Base-by-base conservation (phyloP, 345 rosid species). In the Moringa oleifera region DNA sequence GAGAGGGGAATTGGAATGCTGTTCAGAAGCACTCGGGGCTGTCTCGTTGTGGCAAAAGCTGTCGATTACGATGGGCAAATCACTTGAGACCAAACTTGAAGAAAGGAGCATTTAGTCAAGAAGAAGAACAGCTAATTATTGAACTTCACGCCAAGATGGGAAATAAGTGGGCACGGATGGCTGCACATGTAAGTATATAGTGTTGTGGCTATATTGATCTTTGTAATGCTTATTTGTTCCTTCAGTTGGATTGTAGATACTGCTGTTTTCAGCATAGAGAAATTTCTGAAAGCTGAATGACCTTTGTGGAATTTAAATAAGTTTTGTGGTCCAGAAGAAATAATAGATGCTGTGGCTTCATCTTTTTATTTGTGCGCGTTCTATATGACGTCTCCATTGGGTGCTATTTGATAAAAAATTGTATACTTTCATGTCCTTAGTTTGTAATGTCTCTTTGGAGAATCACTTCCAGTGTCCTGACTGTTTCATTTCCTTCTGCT, bases 81-180 rank as follows among this genome's bases (percentile, higher is more conserved):
- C 98, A 93, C 76, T 75, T 94, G 36, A 82, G 99, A 81, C 99
- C 97, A 36, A 94, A 94, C 83, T 69, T 94, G 78, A 94, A 88
- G 87, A 94, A 94, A 83, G 99, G 96, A 64, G 88, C 96, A 31
- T 94, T 94, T 80, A 86, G 95, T 54, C 89, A 63, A 25, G 91
- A 90, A 63, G 99, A 94, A 76, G 99, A 94, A 68, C 88, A 81
- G 62, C 83, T 86, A 75, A 94, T 94, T 64, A 74, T 88, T 67
- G 91, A 90, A 64, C 88, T 94, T 69, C 99, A 90, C 70, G 82
- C 93, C 63, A 85, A 90, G 76, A 82, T 94, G 88, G 99, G 99
- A 65, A 94, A 94, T 82, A 93, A 93, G 77, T 93, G 98, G 98
- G 97, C 98, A 33, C 91, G 81, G 65, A 93, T 93, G 89, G 96